These are phyloP conservation scores for Amphibolis antarctica DNA, from an alignment of 106 monocot genomes.

Conservation along the genomic window DNA sequence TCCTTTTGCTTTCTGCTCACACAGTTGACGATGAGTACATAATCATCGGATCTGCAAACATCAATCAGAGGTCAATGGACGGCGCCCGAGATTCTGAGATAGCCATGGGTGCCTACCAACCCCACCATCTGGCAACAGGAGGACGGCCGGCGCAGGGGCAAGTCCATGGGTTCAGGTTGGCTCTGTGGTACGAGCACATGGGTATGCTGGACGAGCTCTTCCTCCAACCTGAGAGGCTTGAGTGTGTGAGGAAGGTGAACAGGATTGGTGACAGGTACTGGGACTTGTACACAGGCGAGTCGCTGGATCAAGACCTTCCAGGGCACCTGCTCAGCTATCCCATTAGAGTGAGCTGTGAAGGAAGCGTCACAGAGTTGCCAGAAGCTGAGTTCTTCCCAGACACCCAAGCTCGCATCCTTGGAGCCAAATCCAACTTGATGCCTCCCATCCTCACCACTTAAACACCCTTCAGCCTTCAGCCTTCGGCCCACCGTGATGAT, in stretches of 20 bases:
- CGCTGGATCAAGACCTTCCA: constrained; percentile 32
- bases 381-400: constrained; percentile 51
- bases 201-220: constrained; percentile 19
- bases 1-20: background rate
- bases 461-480: background rate
- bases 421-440: constrained; percentile 41
- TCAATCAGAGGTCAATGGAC: constrained; percentile 47
- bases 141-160: constrained; percentile 23
- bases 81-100: constrained; percentile 38
- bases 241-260: constrained; percentile 21
- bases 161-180: constrained; percentile 42
- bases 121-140: constrained; percentile 15
- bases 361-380: constrained; percentile 21
- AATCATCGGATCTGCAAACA: constrained; percentile 47
- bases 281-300: constrained; percentile 23
- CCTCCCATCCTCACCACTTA: constrained; percentile 62
- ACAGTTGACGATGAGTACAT: constrained; percentile 45
- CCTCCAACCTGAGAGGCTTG: constrained; percentile 6
- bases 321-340: constrained; percentile 56
- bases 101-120: constrained; percentile 44
- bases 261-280: constrained; percentile 19
- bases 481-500: background rate
- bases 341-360: constrained; percentile 18
- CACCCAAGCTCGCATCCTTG: constrained; percentile 44
- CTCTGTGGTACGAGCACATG: constrained; percentile 48